Evolutionary conservation across 352 stramenopile genomes (phyloP).

Genomic region (Pythium periplocum): DNA sequence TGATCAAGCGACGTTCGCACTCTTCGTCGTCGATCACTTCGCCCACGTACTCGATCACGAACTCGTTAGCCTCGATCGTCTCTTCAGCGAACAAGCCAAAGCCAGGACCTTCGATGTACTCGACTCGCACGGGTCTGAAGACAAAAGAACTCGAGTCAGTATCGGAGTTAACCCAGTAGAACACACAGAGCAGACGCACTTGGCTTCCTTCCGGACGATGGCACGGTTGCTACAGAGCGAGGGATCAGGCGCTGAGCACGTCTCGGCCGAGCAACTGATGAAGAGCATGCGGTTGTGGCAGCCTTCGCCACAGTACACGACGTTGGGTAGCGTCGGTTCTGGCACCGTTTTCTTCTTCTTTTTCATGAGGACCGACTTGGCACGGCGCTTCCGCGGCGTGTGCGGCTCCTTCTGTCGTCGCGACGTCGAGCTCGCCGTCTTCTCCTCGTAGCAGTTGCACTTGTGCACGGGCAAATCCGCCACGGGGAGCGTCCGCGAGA

Average conservation of each 20-base stretch:
- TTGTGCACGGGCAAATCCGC: constrained; percentile 64
- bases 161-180: no score
- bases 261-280: constrained; percentile 77
- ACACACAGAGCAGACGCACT: constrained; percentile 19
- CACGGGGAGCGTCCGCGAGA: constrained; percentile 50
- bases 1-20: constrained; percentile 48
- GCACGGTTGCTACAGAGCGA: constrained; percentile 65
- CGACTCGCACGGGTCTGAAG: constrained; percentile 37
- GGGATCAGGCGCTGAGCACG: constrained; percentile 66
- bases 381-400: no score
- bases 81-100: constrained; percentile 88
- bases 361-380: no score
- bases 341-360: constrained; percentile 6
- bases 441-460: constrained; percentile 64
- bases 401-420: constrained; percentile 15
- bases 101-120: constrained; percentile 79
- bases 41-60: constrained; percentile 93
- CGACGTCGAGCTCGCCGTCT: constrained; percentile 31
- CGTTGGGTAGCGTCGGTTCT: constrained; percentile 5
- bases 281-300: constrained; percentile 85
- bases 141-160: constrained; percentile 1
- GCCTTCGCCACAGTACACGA: constrained; percentile 49
- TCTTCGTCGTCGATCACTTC: constrained; percentile 91
- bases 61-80: constrained; percentile 66
- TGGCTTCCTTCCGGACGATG: constrained; percentile 61